A percentile compares a stretch with the other conserved stretches of the same genome.
These are phyloP conservation scores for Kodamaea jinghongensis DNA, from an alignment of 805 yeast species.

Conservation along the genomic window DNA sequence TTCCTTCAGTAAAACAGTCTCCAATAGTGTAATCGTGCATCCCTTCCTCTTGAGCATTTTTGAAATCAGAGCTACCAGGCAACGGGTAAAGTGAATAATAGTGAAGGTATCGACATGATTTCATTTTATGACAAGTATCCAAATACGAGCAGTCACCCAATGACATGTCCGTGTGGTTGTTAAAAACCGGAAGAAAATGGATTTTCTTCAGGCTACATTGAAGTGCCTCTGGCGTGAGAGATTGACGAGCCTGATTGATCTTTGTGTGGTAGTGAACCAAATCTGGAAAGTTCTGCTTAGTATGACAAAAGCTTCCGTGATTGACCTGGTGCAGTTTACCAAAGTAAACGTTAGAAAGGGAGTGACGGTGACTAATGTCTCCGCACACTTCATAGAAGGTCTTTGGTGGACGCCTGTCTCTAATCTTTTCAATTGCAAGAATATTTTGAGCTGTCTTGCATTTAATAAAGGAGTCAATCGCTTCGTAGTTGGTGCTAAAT, in stretches of 20 bases:
- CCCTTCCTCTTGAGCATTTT: no score
- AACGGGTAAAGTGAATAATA: constrained; percentile 54
- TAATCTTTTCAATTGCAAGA: constrained; percentile 40
- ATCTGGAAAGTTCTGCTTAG: constrained; percentile 5
- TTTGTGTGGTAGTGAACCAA: constrained; percentile 2
- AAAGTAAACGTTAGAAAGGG: constrained; percentile 23
- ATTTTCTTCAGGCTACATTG: constrained; percentile 24
- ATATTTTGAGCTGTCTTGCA: constrained; percentile 38
- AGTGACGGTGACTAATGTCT: constrained; percentile 32
- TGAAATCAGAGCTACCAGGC: no score
- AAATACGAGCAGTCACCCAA: constrained; percentile 91
- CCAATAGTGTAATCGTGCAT: constrained; percentile 48
- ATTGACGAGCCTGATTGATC: constrained; percentile 7
- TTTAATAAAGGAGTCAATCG: constrained; percentile 9
- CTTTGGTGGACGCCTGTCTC: constrained; percentile 32
- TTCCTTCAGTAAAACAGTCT: constrained; percentile 39
- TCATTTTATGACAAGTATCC: constrained; percentile 89
- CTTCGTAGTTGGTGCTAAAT: constrained; percentile 3
- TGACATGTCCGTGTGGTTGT: constrained; percentile 59
- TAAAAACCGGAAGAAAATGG: constrained; percentile 30
- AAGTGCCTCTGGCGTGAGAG: constrained; percentile 18
- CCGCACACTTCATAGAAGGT: constrained; percentile 55
- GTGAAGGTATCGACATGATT: constrained; percentile 77
- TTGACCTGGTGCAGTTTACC: constrained; percentile 12
- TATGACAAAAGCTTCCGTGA: constrained; percentile 3